Base-by-base conservation (phyloP, 306 rosid genomes). In the Purshia tridentata region DNA sequence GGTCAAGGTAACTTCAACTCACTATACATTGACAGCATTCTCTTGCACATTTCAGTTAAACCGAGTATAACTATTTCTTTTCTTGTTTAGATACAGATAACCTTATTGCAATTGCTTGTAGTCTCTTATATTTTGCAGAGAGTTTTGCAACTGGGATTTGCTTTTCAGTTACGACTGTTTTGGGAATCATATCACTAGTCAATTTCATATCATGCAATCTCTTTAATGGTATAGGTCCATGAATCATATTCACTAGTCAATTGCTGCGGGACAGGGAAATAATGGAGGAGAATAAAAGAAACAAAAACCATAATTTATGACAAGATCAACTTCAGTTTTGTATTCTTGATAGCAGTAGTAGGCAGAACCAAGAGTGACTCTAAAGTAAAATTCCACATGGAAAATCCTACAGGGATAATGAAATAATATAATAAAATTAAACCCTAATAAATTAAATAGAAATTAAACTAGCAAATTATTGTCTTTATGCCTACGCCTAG, bases 1-100 rank as follows among this genome's bases (percentile, higher is more conserved):
- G 90, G 99, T 94, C 70, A 94, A 94, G 95, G 97, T 88, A 52
- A 49, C 12, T 44, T 72, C 6, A 9, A 9, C 60, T 40, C 2
- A 22, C 48, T 72, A 2, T 37, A 12, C 11, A 6, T 51, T 19
- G 51, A 44, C 20, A 37, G 5, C 1, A 63, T 47, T 52, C 20
- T 62, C 45, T 20, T 65, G 18, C 48, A 20, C 16, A 1, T 16
- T 14, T 23, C 14, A 5, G 18, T 9, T 37, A 13, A 14, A 41
- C 12, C 20, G 5, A 5, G 42, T 58, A 58, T 9, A 60, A 35
- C 35, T 14, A 19, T 29, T 59, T 58, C 4, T 13, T 4, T 35
- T 44, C 37, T 29, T 60, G 65, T 35, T 35, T 29, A 35, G 45
- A 14, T 37, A 6, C 40, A 14, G 44, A 35, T 59, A 5, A 29